Conservation (phyloP, 768 basidiomycete species). For the Leccinum rimulosum region DNA sequence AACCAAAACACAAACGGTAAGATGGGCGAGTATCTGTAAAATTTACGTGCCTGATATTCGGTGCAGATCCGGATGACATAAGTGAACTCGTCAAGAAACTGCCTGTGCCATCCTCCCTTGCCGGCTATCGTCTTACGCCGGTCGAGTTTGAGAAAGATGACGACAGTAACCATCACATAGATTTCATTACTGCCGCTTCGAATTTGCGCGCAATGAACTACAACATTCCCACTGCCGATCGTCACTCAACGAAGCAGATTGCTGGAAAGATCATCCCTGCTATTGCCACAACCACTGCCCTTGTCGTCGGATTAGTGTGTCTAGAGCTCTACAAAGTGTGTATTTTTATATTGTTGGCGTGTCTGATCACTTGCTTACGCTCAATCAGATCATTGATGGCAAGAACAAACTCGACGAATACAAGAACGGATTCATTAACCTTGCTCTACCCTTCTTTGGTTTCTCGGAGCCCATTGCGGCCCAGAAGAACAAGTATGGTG, state of each 20-base stretch:
- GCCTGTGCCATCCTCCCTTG: constrained; percentile 87
- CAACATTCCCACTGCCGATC: constrained; percentile 79
- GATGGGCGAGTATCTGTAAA: constrained; percentile 2
- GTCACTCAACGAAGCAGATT: constrained; percentile 94
- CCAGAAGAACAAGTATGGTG: constrained; percentile 82
- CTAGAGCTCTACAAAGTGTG: constrained; percentile 93
- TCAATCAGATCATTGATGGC: constrained; percentile 81
- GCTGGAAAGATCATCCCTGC: constrained; percentile 99
- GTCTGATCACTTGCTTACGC: constrained; percentile 3
- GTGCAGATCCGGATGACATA: constrained; percentile 47
- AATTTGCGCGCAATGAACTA: constrained; percentile 97
- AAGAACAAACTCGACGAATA: constrained; percentile 92
- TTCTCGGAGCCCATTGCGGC: constrained; percentile 97
- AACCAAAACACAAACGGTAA: constrained; percentile 44
- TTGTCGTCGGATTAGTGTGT: constrained; percentile 94
- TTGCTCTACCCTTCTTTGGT: constrained; percentile 97
- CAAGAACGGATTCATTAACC: constrained; percentile 98
- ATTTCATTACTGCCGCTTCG: constrained; percentile 97
- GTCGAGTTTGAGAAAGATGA: constrained; percentile 99
- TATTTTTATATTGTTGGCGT: not conserved
- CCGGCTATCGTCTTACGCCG: constrained; percentile 92
- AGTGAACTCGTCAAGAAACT: constrained; percentile 62
- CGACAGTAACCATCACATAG: constrained; percentile 96
- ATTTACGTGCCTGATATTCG: constrained; percentile 4
- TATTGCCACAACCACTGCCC: constrained; percentile 96